Evolutionary conservation across 495 filamentous ascomycete species (phyloP).

Genomic region (Glonium stellatum): DNA sequence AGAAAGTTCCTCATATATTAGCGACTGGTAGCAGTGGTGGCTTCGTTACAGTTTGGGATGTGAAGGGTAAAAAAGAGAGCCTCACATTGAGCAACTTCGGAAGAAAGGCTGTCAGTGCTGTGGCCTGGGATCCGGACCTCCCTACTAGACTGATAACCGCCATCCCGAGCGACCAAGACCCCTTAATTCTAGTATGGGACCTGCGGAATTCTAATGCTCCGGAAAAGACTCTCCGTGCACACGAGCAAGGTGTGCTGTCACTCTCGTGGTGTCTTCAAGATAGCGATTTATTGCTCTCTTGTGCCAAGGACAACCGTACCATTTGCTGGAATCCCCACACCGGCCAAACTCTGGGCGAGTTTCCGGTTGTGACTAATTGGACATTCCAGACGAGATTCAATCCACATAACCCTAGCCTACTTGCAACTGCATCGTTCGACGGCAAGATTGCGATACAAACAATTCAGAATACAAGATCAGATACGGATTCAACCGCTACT

Average conservation of each 20-base stretch:
- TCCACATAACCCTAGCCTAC: constrained; percentile 81
- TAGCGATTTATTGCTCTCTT: constrained; percentile 82
- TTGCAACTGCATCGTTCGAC: constrained; percentile 93
- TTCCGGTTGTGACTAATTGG: constrained; percentile 97
- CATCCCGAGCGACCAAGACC: constrained; percentile 83
- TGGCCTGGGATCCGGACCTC: constrained; percentile 93
- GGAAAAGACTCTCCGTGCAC: constrained; percentile 78
- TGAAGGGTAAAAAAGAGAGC: constrained; percentile 93
- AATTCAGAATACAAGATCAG: constrained; percentile 72
- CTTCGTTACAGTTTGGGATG: constrained; percentile 97
- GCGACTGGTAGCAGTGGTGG: constrained; percentile 91
- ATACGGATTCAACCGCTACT: constrained; percentile 43
- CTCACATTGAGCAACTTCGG: constrained; percentile 89
- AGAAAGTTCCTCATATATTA: constrained; percentile 92
- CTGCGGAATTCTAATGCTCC: constrained; percentile 92
- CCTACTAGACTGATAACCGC: constrained; percentile 89
- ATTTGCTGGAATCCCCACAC: constrained; percentile 95
- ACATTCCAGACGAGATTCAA: constrained; percentile 95
- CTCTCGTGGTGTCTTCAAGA: constrained; percentile 96
- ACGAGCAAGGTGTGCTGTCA: constrained; percentile 88
- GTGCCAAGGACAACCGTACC: constrained; percentile 92
- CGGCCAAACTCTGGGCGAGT: constrained; percentile 79
- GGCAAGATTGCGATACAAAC: constrained; percentile 90
- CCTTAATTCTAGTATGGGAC: constrained; percentile 88
- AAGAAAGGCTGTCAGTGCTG: constrained; percentile 86